Conservation (phyloP, 225 moss, liverwort and hornwort genomes). For the Anthoceros angustus region DNA sequence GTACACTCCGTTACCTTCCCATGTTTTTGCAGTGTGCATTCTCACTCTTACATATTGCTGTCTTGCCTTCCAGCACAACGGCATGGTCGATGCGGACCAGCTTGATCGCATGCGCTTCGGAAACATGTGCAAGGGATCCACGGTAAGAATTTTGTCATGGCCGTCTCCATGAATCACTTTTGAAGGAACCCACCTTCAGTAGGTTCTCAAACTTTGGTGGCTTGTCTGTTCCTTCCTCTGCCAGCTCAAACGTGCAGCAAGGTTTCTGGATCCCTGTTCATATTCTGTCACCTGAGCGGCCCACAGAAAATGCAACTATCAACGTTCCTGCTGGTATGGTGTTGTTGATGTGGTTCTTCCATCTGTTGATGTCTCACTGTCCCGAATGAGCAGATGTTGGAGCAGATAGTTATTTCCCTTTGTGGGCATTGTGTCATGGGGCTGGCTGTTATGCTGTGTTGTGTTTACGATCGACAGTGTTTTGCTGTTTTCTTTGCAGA, state of each 20-base stretch:
- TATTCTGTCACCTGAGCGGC: constrained; percentile 82
- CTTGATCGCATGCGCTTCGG: constrained; percentile 75
- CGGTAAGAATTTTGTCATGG: constrained; percentile 19
- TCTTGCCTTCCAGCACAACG: constrained; percentile 40
- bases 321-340: constrained; percentile 78
- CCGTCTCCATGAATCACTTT: too few species aligned
- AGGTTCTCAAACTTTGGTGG: constrained; percentile 6
- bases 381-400: not conserved
- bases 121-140: constrained; percentile 87
- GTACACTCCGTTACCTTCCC: not conserved
- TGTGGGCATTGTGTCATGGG: not conserved
- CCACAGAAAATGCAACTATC: constrained; percentile 81
- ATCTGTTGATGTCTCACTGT: not conserved
- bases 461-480: constrained; percentile 2
- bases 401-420: too few species aligned
- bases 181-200: too few species aligned
- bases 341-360: not conserved
- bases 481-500: constrained; percentile 27
- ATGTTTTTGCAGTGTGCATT: not conserved
- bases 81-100: constrained; percentile 88
- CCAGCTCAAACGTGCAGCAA: constrained; percentile 50
- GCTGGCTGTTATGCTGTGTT: constrained; percentile 4
- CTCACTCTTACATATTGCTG: not conserved
- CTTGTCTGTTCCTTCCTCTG: not conserved
- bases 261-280: constrained; percentile 95